A percentile compares a stretch with the other conserved stretches of the same genome.
These are phyloP conservation scores for Lepiota brunneoincarnata DNA, from an alignment of 768 basidiomycete species.

Conservation along the genomic window DNA sequence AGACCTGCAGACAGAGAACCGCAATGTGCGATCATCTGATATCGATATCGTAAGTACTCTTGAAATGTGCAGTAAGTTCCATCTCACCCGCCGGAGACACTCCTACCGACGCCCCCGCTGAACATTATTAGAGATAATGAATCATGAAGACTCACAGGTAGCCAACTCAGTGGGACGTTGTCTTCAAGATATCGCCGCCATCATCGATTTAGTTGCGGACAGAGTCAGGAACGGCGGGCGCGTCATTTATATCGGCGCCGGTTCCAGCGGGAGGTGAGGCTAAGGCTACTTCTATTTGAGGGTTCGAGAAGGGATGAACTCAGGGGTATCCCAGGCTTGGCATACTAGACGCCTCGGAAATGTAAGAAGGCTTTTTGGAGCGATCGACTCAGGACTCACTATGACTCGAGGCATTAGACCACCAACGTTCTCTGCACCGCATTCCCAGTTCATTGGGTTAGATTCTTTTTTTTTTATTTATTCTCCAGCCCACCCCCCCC, in stretches of 20 bases:
- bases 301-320: too few relatives aligned
- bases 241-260: constrained; percentile 33
- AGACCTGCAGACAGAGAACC: constrained; percentile 23
- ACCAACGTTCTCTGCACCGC: constrained; percentile 25
- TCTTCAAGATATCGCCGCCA: constrained; percentile 24
- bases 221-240: constrained; percentile 26
- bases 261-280: constrained; percentile 31
- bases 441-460: constrained; percentile 24
- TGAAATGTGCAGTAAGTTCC: constrained; percentile 27
- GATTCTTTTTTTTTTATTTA: not conserved
- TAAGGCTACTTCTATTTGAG: not conserved
- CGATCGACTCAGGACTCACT: not conserved
- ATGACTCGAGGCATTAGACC: constrained; percentile 14
- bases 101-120: not conserved
- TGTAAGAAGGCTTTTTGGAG: constrained; percentile 13
- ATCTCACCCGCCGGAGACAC: not conserved
- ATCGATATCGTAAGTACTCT: constrained; percentile 28
- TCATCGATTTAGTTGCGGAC: constrained; percentile 27
- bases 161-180: constrained; percentile 26
- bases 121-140: constrained; percentile 24
- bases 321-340: too few relatives aligned
- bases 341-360: constrained; percentile 29
- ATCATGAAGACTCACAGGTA: constrained; percentile 24
- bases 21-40: constrained; percentile 21
- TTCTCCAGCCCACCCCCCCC: not conserved